Evolutionary conservation across 2,329 filamentous ascomycete species (phyloP).

Genomic region (Sclerotinia sclerotiorum): DNA sequence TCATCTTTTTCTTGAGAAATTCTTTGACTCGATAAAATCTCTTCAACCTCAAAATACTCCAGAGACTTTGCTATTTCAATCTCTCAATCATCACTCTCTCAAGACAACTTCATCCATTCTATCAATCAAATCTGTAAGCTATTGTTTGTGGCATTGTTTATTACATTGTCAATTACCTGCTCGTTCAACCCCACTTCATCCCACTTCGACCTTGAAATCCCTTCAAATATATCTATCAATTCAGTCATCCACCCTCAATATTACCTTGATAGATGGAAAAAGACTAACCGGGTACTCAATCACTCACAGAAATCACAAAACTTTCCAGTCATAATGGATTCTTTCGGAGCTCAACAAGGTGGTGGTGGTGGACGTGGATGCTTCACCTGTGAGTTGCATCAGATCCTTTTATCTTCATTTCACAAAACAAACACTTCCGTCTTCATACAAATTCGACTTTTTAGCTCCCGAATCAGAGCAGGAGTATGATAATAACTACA

Average conservation of each 20-base stretch:
- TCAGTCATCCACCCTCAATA: neutral
- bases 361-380: conserved; percentile 44
- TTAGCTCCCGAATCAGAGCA: neutral
- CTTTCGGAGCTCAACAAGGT: conserved; percentile 31
- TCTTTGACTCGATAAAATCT: conserved; percentile 1
- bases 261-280: neutral
- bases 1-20: neutral
- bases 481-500: neutral
- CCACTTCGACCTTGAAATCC: conserved; percentile 8
- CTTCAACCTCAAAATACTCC: neutral
- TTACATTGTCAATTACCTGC: neutral
- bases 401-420: conserved; percentile 26
- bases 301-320: conserved; percentile 24
- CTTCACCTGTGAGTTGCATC: conserved; percentile 52
- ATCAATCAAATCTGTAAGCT: conserved; percentile 11
- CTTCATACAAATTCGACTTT: neutral
- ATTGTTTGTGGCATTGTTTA: neutral
- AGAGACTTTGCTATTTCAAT: neutral
- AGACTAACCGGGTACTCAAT: conserved; percentile 23
- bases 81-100: neutral
- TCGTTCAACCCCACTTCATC: conserved; percentile 21
- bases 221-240: neutral
- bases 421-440: neutral
- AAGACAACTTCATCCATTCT: neutral
- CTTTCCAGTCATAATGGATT: conserved; percentile 37